Evolutionary conservation across 139 green algal genomes (phyloP), one percentile per base, ranked within the genome.

Genomic region (Tetraselmis striata): DNA sequence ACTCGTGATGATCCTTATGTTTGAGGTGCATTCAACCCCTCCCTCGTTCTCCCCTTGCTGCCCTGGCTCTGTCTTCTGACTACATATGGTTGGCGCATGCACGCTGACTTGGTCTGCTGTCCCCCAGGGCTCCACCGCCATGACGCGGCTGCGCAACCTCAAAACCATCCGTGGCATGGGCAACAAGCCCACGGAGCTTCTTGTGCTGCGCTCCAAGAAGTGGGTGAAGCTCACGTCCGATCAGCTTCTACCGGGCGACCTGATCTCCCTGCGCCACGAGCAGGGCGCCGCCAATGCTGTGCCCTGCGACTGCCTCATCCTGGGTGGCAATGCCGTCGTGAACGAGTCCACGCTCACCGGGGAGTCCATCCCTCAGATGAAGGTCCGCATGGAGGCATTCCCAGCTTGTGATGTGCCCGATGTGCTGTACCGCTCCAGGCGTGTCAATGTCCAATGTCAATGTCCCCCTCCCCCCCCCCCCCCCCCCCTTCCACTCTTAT

Each of bases 281-380:
- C 29, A 67, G 5, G 79, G 28, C 5, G 79, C 22, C 29, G 79
- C 79, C 29, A 82, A 59, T 26, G 24, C 67, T 11, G 75, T 87
- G n/a, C 84, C 84, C 27, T 85, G 77, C 31, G 84, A 87, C 74
- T 80, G 59, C 59, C 29, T 87, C 29, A 29, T 87, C 18, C 77
- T 87, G 23, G 23, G 29, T 18, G 84, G 84, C 27, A 76, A 76
- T 28, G 80, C 84, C 23, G 81, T 87, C 2, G 81, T 87, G 29
- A 87, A 87, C 80, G 84, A 87, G 32, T 76, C 80, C 1, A 81
- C 74, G 0, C 79, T 87, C 30, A 87, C 84, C 0, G 84, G 84
- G 11, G 84, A 87, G 74, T 79, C 27, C 77, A 76, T 85, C 1
- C 84, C 45, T 5, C 45, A 67, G 18, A 67, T 67, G 45, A 67